phyloP scores from a whole-genome alignment of 495 filamentous ascomycete species.

The Bacidia rubella region DNA sequence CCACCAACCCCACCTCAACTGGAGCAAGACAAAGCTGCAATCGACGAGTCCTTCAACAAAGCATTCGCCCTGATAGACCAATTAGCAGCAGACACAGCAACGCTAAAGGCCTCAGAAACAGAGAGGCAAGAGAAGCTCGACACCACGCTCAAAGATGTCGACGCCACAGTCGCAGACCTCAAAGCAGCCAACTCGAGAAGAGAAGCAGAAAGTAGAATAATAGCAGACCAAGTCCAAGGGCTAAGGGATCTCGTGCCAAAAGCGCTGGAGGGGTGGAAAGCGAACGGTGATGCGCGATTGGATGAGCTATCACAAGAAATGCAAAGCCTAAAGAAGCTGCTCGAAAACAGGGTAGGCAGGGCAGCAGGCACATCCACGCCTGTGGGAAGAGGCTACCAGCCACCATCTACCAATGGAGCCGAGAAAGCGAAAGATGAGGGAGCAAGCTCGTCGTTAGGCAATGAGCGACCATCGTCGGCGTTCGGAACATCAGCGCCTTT shows the following conservation, averaged over 20 bases:
- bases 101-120: constrained; percentile 72
- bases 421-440: constrained; percentile 16
- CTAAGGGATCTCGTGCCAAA: constrained; percentile 76
- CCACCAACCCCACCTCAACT: constrained; percentile 88
- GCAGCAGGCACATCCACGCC: constrained; percentile 25
- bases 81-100: constrained; percentile 74
- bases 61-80: constrained; percentile 88
- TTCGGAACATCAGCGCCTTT: constrained; percentile 25
- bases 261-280: constrained; percentile 76
- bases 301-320: constrained; percentile 79
- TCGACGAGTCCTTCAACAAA: constrained; percentile 82
- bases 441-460: background rate
- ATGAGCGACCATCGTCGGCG: constrained; percentile 11
- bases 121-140: constrained; percentile 77
- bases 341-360: constrained; percentile 63
- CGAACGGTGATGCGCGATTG: constrained; percentile 62
- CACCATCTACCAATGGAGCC: constrained; percentile 14
- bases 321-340: constrained; percentile 78
- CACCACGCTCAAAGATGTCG: constrained; percentile 66
- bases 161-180: constrained; percentile 64
- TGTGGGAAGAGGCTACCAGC: constrained; percentile 18
- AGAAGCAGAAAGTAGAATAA: constrained; percentile 71
- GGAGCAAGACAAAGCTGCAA: constrained; percentile 79
- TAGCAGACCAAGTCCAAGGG: constrained; percentile 73
- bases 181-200: constrained; percentile 64